Conservation (phyloP, 148 eudicot species). For the Rheum nobile region DNA sequence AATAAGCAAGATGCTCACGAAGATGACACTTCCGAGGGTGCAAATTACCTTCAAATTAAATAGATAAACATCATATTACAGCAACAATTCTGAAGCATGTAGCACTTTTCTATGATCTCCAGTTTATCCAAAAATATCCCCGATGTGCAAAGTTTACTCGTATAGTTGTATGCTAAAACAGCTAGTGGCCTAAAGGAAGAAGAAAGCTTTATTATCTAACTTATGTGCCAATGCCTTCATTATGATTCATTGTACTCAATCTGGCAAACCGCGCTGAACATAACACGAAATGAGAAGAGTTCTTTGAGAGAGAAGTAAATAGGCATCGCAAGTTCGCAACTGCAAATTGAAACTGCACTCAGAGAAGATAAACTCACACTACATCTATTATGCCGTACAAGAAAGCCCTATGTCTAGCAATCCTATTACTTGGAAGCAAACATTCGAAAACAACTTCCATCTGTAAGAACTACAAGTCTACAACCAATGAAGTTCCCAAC, state of each 20-base stretch:
- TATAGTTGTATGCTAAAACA: too few relatives aligned
- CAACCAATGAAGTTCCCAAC: background rate
- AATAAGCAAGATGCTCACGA: constrained; percentile 73
- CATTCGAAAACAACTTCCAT: background rate
- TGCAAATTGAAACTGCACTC: too few relatives aligned
- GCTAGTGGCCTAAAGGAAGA: background rate
- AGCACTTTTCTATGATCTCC: background rate
- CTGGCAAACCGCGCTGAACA: too few relatives aligned
- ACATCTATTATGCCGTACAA: too few relatives aligned
- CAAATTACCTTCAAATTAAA: constrained; percentile 53
- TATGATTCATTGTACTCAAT: background rate
- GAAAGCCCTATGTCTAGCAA: background rate
- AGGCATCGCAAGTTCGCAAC: too few relatives aligned
- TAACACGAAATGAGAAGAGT: too few relatives aligned
- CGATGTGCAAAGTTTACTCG: background rate
- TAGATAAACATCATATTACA: background rate
- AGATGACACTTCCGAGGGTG: constrained; percentile 80
- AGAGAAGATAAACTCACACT: too few relatives aligned
- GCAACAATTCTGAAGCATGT: background rate
- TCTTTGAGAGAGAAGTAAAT: too few relatives aligned
- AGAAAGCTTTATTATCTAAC: background rate
- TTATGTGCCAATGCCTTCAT: background rate
- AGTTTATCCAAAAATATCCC: background rate
- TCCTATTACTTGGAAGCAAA: background rate
- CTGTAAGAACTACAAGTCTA: background rate